Base-by-base conservation (phyloP, 768 basidiomycete species). In the Pleurotus citrinopileatus region DNA sequence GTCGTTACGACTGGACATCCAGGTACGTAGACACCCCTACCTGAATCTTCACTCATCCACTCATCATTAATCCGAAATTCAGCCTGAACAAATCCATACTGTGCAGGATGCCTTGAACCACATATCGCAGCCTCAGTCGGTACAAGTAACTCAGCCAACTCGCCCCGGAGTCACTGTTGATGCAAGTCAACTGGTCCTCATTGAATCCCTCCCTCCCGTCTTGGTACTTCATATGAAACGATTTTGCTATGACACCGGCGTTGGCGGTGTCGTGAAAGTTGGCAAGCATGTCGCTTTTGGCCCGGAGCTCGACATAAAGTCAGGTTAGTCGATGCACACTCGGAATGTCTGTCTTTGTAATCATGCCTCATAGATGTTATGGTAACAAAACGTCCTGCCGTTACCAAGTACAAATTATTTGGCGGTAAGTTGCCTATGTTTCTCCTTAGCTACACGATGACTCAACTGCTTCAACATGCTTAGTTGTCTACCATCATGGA, bases 401-500 rank as follows among this genome's bases (percentile, higher is more conserved):
- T 76, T 2, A 75, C 79, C 38, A 78, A 79, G 61, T 96, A 95
- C 65, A 86, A 85, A 61, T 78, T 96, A 7, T 94, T 94, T 63
- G 91, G 91, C 59, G 89, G 91, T 90, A 60, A 54, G 82, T 68
- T 19, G 56, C 28, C 10, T 9, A 34, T 10, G 36, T 47, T 13
- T 37, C 13, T 20, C 12, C 10, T 17, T 29, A 2, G 42, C 23
- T 23, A 1, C 32, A 51, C 19, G 22, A 2, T 5, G 34, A 23
- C 27, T 52, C 26, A 26, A 48, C 12, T 40, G 46, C 40, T 48
- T 25, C 34, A 2, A 22, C 45, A 43, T 47, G 4, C 13, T 2
- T 59, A 91, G 96, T 86, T 7, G 71, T 98, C 10, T 98, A 98
- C 68, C 96, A 99, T 67, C 95, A 99, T 60, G 96, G 96, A 2